phyloP scores from a whole-genome alignment of 1,139 yeast genomes.

The Hanseniaspora uvarum region DNA sequence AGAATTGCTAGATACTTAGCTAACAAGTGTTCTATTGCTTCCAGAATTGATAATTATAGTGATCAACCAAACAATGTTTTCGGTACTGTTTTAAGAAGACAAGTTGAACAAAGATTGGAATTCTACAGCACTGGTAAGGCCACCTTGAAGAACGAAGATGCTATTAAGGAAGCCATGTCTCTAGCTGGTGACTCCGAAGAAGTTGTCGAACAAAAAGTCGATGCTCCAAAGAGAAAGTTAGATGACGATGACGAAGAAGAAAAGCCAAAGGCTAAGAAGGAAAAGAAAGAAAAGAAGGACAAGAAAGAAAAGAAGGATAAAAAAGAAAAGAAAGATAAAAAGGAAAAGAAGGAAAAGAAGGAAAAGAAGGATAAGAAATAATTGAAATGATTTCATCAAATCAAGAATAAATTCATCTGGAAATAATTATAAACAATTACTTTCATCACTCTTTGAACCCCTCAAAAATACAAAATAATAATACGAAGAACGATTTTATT shows the following conservation, averaged over 20 bases:
- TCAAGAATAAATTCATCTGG: neutral
- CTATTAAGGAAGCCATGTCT: slow-evolving; percentile 81
- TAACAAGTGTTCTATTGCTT: slow-evolving; percentile 96
- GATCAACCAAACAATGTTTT: slow-evolving; percentile 78
- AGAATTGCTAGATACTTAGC: slow-evolving; percentile 97
- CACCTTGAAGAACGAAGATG: slow-evolving; percentile 92
- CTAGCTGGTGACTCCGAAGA: slow-evolving; percentile 47
- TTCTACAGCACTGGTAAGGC: slow-evolving; percentile 94
- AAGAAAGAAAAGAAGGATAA: slow-evolving; percentile 44
- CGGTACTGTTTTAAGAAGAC: slow-evolving; percentile 84
- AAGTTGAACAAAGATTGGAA: slow-evolving; percentile 93
- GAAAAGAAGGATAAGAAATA: slow-evolving; percentile 48
- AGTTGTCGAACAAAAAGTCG: slow-evolving; percentile 34
- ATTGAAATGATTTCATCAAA: slow-evolving; percentile 30
- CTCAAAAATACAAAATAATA: neutral
- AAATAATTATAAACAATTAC: neutral
- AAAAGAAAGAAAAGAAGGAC: slow-evolving; percentile 35
- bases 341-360: slow-evolving; percentile 43
- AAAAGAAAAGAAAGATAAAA: slow-evolving; percentile 46
- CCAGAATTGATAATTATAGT: slow-evolving; percentile 92
- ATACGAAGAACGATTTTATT: neutral
- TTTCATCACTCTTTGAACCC: neutral
- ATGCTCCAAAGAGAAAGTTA: slow-evolving; percentile 40
- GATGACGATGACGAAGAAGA: slow-evolving; percentile 32
- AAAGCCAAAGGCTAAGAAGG: slow-evolving; percentile 35